Conservation (phyloP, 139 green algal genomes). For the Coelastrella sp. region DNA sequence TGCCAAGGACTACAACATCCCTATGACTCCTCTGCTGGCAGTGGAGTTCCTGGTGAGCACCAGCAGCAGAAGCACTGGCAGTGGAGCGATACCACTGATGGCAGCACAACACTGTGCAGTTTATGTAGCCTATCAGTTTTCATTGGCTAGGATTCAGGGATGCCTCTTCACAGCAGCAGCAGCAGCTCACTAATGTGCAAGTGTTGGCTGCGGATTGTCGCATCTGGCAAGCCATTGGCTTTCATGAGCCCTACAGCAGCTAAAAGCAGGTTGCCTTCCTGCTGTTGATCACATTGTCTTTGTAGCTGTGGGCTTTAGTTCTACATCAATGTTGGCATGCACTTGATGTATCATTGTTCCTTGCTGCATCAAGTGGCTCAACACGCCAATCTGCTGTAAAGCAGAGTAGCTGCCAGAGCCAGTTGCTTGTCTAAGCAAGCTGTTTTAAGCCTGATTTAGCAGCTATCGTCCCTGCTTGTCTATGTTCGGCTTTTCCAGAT, state of each 20-base stretch:
- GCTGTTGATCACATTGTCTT: too few species aligned
- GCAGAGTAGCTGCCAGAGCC: background rate
- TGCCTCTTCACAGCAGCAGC: background rate
- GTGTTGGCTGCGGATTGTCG: too few species aligned
- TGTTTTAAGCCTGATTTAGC: too few species aligned
- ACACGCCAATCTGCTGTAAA: background rate
- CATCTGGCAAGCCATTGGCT: too few species aligned
- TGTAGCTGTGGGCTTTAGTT: too few species aligned
- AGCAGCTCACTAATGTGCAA: background rate
- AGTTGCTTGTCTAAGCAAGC: too few species aligned
- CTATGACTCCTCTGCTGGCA: constrained; percentile 69
- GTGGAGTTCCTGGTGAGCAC: constrained; percentile 67
- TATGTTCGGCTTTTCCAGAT: constrained; percentile 44
- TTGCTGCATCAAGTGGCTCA: background rate
- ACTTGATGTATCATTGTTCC: too few species aligned
- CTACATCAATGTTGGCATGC: too few species aligned
- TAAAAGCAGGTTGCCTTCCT: too few species aligned
- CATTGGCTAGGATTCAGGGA: too few species aligned
- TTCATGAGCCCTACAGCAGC: too few species aligned
- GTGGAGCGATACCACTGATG: background rate
- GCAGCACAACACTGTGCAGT: background rate
- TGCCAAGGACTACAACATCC: constrained; percentile 68
- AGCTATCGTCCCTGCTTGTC: background rate
- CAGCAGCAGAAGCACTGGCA: background rate
- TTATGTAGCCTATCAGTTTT: background rate